phyloP scores from a whole-genome alignment of 768 basidiomycete species.

The Terana coerulea region DNA sequence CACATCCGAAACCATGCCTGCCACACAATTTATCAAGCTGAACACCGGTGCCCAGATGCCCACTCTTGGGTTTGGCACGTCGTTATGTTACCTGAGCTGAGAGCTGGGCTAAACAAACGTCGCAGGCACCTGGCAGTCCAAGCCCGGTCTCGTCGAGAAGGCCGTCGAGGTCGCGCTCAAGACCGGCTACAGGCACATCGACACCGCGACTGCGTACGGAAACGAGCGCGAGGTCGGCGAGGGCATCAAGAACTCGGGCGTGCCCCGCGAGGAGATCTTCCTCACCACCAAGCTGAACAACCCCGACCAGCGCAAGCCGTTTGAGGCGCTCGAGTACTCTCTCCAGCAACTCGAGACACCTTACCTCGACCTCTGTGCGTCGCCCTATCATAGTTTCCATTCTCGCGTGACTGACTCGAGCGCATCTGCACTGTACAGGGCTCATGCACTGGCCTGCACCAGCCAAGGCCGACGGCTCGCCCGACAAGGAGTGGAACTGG shows the following conservation, averaged over 20 bases:
- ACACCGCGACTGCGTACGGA: constrained; percentile 65
- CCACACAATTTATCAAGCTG: constrained; percentile 43
- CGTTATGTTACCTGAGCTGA: not conserved
- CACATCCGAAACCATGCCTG: constrained; percentile 43
- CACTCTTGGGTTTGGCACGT: constrained; percentile 60
- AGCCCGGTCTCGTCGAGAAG: constrained; percentile 63
- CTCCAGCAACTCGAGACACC: constrained; percentile 64
- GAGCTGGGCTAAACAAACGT: not conserved
- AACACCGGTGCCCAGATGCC: constrained; percentile 81
- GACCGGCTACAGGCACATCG: constrained; percentile 70
- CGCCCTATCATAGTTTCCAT: too few species aligned
- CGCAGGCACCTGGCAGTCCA: constrained; percentile 75
- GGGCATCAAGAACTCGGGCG: constrained; percentile 73
- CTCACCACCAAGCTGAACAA: constrained; percentile 74
- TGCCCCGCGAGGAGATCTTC: constrained; percentile 72
- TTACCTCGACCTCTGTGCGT: constrained; percentile 77
- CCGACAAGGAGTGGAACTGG: constrained; percentile 58
- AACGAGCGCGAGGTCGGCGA: constrained; percentile 82
- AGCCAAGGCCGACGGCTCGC: constrained; percentile 50
- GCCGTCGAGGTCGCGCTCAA: constrained; percentile 75
- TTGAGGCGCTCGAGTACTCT: constrained; percentile 63
- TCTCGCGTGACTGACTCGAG: too few species aligned
- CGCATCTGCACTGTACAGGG: too few species aligned
- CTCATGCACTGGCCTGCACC: constrained; percentile 85
- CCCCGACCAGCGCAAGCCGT: constrained; percentile 54